phyloP scores from a whole-genome alignment of 1,284 basidiomycete species.

The Leucocoprinus gongylophorus region DNA sequence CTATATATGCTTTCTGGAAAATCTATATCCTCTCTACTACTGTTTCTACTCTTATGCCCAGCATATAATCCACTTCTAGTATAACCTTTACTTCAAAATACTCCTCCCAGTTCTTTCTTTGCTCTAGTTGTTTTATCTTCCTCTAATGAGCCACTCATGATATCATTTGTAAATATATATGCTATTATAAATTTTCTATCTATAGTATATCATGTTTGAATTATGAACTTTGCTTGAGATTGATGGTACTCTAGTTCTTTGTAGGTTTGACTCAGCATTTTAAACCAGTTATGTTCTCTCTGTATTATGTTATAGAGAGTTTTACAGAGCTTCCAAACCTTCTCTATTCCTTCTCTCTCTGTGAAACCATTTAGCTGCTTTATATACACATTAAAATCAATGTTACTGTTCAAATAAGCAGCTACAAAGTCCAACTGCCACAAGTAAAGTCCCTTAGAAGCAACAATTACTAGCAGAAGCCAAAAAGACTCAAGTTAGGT shows the following conservation, averaged over 20 bases:
- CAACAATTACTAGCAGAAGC: constrained; percentile 28
- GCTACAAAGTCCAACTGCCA: too few species aligned
- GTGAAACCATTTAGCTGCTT: too few species aligned
- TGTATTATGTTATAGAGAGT: too few species aligned
- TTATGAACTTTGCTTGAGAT: too few species aligned
- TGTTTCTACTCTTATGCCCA: not conserved
- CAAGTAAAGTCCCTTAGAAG: constrained; percentile 22
- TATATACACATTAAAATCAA: too few species aligned
- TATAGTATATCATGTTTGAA: not conserved
- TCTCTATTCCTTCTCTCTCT: too few species aligned
- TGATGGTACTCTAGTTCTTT: too few species aligned
- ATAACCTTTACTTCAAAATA: not conserved
- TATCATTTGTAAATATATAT: not conserved
- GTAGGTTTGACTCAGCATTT: too few species aligned
- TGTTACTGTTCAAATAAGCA: too few species aligned
- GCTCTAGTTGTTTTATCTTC: not conserved
- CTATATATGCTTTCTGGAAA: not conserved
- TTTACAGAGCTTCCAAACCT: too few species aligned
- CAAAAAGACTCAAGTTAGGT: constrained; percentile 6
- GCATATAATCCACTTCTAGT: not conserved
- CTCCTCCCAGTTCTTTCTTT: too few species aligned
- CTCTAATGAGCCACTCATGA: not conserved
- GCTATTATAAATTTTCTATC: not conserved
- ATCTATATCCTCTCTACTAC: not conserved
- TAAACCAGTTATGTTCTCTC: too few species aligned